These are phyloP conservation scores for Oidiodendron maius DNA, from an alignment of 495 filamentous ascomycete genomes.

Conservation along the genomic window DNA sequence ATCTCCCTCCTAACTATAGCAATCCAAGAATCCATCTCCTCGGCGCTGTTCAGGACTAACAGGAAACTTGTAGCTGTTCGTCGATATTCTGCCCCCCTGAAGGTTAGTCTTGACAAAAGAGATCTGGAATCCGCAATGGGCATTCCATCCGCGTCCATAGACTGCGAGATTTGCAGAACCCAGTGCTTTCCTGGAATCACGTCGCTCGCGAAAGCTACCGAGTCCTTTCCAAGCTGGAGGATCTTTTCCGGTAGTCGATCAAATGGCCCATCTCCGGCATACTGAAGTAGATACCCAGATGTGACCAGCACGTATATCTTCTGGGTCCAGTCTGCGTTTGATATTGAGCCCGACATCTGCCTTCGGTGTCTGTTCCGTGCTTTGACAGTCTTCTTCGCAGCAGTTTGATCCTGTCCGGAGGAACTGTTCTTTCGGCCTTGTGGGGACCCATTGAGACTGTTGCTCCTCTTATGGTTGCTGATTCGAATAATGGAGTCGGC, in stretches of 20 bases:
- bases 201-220: conserved; percentile 91
- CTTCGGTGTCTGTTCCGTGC: conserved; percentile 34
- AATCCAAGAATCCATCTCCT: conserved; percentile 85
- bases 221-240: conserved; percentile 73
- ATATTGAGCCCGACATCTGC: conserved; percentile 51
- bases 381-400: conserved; percentile 17
- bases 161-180: conserved; percentile 86
- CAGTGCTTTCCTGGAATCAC: conserved; percentile 87
- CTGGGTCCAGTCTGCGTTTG: conserved; percentile 68
- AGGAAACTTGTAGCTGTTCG: conserved; percentile 64
- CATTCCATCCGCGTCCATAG: conserved; percentile 56
- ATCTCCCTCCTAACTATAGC: conserved; percentile 60
- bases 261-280: conserved; percentile 71
- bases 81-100: conserved; percentile 48
- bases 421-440: conserved; percentile 26
- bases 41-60: conserved; percentile 72
- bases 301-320: conserved; percentile 76
- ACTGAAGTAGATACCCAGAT: conserved; percentile 82
- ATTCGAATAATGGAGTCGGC: conserved; percentile 59
- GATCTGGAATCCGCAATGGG: conserved; percentile 48
- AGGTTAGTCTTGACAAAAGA: conserved; percentile 66
- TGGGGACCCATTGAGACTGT: conserved; percentile 35
- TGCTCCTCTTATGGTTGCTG: conserved; percentile 41
- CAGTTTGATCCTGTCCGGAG: conserved; percentile 30
- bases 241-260: conserved; percentile 85